Evolutionary conservation across 768 basidiomycete genomes (phyloP).

Genomic region (Termitomyces sp.): DNA sequence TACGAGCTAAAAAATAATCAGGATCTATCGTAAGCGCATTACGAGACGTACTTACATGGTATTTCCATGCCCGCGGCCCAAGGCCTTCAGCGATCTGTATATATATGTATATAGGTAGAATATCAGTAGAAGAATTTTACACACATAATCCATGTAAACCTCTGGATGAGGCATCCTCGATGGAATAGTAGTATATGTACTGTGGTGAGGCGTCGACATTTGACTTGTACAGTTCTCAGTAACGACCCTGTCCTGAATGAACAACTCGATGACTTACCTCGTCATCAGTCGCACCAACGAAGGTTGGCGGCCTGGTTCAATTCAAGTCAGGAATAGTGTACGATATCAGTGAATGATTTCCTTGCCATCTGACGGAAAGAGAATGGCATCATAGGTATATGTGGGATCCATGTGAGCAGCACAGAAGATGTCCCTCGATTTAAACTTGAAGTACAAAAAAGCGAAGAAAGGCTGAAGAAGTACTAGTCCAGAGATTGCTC

Average conservation of each 20-base stretch:
- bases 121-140: conserved; percentile 10
- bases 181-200: conserved; percentile 36
- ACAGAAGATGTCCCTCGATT: conserved; percentile 12
- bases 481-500: conserved; percentile 9
- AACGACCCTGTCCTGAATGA: conserved; percentile 1
- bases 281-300: conserved; percentile 72
- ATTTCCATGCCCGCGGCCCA: conserved; percentile 66
- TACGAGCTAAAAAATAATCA: conserved; percentile 42
- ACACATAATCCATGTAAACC: conserved; percentile 75
- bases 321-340: not conserved
- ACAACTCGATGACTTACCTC: conserved; percentile 35
- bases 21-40: not conserved
- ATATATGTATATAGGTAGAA: not conserved
- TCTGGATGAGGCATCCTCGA: conserved; percentile 78
- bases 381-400: conserved; percentile 59
- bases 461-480: conserved; percentile 6
- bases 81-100: conserved; percentile 62
- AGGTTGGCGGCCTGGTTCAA: conserved; percentile 52
- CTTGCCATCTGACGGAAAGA: conserved; percentile 70
- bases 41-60: conserved; percentile 39
- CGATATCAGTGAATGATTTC: not conserved
- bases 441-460: not conserved
- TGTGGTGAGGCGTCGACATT: conserved; percentile 38
- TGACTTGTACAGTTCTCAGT: conserved; percentile 23
- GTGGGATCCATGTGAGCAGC: conserved; percentile 46